Percentiles rank a stretch among this genome's conserved stretches.
Conservation (phyloP, 140 eudicot species). For the Ambrosia hybrid region DNA sequence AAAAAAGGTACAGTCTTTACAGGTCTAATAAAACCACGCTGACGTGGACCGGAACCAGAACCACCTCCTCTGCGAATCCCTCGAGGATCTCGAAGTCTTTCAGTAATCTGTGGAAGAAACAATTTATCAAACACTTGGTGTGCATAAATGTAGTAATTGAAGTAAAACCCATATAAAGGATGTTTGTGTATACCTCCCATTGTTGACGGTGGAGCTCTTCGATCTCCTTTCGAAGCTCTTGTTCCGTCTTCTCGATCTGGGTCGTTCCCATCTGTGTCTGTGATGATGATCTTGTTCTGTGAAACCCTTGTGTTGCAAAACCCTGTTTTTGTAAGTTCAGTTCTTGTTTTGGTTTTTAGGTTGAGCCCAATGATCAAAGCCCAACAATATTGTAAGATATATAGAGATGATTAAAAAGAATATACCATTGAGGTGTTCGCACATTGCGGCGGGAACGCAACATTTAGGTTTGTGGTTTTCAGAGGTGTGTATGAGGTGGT, state of each 20-base stretch:
- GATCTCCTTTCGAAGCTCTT: constrained; percentile 91
- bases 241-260: constrained; percentile 80
- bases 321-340: constrained; percentile 15
- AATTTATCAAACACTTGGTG: constrained; percentile 29
- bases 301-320: constrained; percentile 46
- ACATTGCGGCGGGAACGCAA: too few species aligned
- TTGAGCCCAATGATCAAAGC: not conserved
- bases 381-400: not conserved
- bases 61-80: constrained; percentile 94
- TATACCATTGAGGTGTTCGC: too few species aligned
- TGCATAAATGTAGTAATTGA: constrained; percentile 7
- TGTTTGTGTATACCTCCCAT: constrained; percentile 58
- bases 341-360: not conserved
- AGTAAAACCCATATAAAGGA: not conserved
- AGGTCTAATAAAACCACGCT: constrained; percentile 91
- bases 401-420: too few species aligned
- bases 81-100: constrained; percentile 91
- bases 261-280: constrained; percentile 48
- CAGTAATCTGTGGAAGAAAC: constrained; percentile 57
- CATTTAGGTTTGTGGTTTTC: too few species aligned
- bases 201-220: constrained; percentile 87
- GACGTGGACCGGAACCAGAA: constrained; percentile 59
- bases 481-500: too few species aligned
- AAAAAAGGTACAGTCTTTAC: constrained; percentile 26
- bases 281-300: constrained; percentile 5